Conservation (phyloP, 306 rosid genomes). For the Carpinus viminea region DNA sequence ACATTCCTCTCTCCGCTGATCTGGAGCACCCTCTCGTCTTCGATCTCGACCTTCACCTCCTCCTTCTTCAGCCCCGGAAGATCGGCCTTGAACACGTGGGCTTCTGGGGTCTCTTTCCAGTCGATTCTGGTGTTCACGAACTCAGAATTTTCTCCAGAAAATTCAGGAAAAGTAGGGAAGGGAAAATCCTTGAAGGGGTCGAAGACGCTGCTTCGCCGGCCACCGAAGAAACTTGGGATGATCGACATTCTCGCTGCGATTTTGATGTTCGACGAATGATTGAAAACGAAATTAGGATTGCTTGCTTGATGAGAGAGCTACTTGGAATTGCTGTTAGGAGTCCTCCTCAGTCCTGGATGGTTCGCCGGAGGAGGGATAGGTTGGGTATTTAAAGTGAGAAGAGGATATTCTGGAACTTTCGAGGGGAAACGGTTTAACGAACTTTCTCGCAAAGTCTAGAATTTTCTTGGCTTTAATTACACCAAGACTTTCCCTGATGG, state of each 20-base stretch:
- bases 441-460: no score
- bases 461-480: no score
- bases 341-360: no score
- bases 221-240: background rate
- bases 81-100: background rate
- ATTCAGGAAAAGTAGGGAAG: background rate
- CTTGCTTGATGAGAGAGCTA: no score
- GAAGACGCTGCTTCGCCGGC: background rate
- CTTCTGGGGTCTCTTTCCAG: background rate
- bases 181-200: background rate
- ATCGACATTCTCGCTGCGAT: background rate
- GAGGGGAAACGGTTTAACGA: no score
- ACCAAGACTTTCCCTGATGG: no score
- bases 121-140: background rate
- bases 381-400: no score
- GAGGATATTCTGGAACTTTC: no score
- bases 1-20: conserved; percentile 37
- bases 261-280: background rate
- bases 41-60: conserved; percentile 36
- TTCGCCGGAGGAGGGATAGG: no score
- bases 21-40: conserved; percentile 29
- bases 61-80: conserved; percentile 19
- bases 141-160: conserved; percentile 21
- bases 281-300: no score
- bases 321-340: no score